These are phyloP conservation scores for Pyrenophora graminea DNA, from an alignment of 2,329 filamentous ascomycete species.

Conservation along the genomic window DNA sequence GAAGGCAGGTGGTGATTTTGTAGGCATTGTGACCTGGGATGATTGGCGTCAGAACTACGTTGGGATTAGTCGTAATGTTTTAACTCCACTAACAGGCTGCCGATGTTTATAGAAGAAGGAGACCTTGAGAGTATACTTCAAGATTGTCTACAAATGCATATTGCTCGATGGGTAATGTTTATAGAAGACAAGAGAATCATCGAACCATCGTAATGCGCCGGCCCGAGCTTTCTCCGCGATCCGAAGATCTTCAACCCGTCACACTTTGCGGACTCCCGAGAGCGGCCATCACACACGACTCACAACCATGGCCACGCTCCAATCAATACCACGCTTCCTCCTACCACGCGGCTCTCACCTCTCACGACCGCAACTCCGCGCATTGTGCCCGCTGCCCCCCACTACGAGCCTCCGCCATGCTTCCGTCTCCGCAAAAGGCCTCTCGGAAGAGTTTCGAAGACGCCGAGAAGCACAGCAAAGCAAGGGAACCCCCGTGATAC, in stretches of 20 bases:
- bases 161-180: not conserved
- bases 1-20: constrained; percentile 36
- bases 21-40: constrained; percentile 1
- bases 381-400: constrained; percentile 19
- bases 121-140: not conserved
- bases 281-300: constrained; percentile 14
- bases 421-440: constrained; percentile 34
- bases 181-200: not conserved
- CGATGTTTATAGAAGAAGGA: not conserved
- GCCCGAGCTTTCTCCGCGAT: constrained; percentile 23
- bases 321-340: constrained; percentile 44
- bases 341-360: constrained; percentile 33
- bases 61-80: constrained; percentile 2
- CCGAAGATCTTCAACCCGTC: constrained; percentile 22
- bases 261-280: constrained; percentile 24
- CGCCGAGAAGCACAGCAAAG: constrained; percentile 40
- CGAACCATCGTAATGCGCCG: constrained; percentile 10
- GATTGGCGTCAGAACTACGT: constrained; percentile 1
- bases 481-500: constrained; percentile 61
- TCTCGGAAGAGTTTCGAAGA: constrained; percentile 37
- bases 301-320: constrained; percentile 37
- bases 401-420: constrained; percentile 36
- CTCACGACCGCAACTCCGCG: constrained; percentile 29
- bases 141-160: not conserved
- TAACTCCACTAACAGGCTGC: constrained; percentile 1